phyloP scores from a whole-genome alignment of 345 rosid genomes.

The Citrus trifoliata region DNA sequence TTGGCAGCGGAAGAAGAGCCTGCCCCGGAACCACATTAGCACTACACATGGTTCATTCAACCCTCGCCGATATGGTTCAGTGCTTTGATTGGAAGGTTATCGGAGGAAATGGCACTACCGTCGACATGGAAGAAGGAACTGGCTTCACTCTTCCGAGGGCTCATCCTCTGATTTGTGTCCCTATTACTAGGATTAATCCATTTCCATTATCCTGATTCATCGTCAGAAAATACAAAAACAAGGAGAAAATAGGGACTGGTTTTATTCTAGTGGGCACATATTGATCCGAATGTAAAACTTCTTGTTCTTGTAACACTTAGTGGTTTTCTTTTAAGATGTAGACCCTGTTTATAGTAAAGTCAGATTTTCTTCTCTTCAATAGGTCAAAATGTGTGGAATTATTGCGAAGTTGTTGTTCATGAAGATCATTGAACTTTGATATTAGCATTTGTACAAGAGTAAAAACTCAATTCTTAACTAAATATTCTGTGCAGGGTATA shows the following conservation, averaged over 20 bases:
- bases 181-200: conserved; percentile 37
- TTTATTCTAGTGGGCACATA: no score
- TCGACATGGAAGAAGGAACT: conserved; percentile 56
- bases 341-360: no score
- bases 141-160: conserved; percentile 58
- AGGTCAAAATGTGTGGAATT: no score
- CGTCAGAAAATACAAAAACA: not conserved
- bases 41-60: conserved; percentile 36
- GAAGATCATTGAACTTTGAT: no score
- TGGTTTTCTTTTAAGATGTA: no score
- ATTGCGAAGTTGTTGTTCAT: no score
- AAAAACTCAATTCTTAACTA: no score
- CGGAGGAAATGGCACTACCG: conserved; percentile 20
- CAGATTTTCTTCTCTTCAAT: no score
- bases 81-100: conserved; percentile 50
- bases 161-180: conserved; percentile 45
- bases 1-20: conserved; percentile 64
- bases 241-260: not conserved
- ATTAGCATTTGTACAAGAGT: no score
- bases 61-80: conserved; percentile 41
- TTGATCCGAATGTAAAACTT: no score
- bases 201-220: conserved; percentile 11
- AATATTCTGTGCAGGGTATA: no score
- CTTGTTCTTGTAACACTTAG: no score
- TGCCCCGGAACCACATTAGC: conserved; percentile 67